Conservation (phyloP, 2,329 filamentous ascomycete genomes). For the Fusarium sp. region DNA sequence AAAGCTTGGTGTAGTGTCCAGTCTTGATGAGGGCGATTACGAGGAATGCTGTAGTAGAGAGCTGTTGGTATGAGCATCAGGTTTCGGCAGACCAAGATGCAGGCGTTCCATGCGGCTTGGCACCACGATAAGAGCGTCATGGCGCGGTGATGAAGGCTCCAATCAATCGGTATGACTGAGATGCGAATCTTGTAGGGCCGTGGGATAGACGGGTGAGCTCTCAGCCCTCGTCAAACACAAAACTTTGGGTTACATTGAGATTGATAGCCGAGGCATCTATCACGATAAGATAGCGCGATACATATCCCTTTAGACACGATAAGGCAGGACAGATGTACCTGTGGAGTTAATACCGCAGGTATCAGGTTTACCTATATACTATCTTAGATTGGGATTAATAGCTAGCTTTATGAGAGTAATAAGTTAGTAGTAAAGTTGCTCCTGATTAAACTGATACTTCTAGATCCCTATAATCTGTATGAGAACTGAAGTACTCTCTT, state of each 20-base stretch:
- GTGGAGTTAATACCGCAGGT: no score
- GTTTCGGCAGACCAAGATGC: neutral
- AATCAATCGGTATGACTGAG: rapidly evolving
- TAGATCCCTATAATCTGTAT: no score
- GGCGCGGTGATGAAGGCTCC: rapidly evolving
- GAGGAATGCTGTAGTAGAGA: neutral
- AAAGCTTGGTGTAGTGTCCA: neutral
- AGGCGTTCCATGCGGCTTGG: neutral
- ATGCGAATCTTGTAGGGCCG: no score
- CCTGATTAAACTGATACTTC: no score
- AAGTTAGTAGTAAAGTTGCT: neutral
- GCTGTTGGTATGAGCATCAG: neutral
- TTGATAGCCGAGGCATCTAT: no score
- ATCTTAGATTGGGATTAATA: no score
- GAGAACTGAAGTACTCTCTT: no score
- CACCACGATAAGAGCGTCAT: neutral
- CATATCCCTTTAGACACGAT: no score
- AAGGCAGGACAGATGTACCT: no score
- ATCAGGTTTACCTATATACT: no score
- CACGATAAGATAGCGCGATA: no score
- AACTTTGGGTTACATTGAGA: neutral
- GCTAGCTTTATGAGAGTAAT: no score
- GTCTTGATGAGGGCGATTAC: neutral
- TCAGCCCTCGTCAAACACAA: rapidly evolving
- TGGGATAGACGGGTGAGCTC: neutral